Base-by-base conservation (phyloP, 305 asterid genomes). In the Rubia balearica region DNA sequence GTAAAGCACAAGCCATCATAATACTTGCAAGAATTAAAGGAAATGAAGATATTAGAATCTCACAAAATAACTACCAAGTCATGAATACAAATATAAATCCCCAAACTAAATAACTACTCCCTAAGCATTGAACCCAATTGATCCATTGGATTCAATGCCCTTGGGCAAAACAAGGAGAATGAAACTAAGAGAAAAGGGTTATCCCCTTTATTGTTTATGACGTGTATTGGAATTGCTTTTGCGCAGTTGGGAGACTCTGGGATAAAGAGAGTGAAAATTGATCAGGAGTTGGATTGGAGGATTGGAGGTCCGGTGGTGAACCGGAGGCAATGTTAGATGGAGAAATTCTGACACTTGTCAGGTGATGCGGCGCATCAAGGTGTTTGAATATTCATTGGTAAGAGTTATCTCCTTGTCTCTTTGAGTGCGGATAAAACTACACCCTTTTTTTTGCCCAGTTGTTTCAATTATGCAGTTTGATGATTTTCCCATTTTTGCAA, bases 331-430 rank as follows among this genome's bases (percentile, higher is more conserved):
- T 73, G 46, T 24, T 24, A 24, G 27, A 24, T 1, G 27, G 27
- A 24, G 6, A 16, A 14, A 3, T 3, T 5, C 56, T 1, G 17
- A 12, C 1, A 24, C 27, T 24, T 24, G 1, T 24, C 27, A 24
- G 0, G 27, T 24, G 27, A 24, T 24, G 67, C 81, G 96, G 70
- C 81, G 92, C 55, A 85, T 90, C 71, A 90, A 90, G 83, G 88
- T 90, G 81, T 90, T 86, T 74, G 90, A 88, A 72, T 90, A 82
- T 85, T 83, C 95, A 68, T 82, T 88, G 73, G 96, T 90, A 81
- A 67, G 89, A 49, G 80, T 71, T 74, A 57, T 24, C 68, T 59
- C 46, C 48, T 64, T 6, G 45, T 0, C 27, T 24, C 27, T 24
- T 24, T 24, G 27, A 41, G 33, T 40, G 59, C 11, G 11, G 36